Base-by-base conservation (phyloP, 2,329 filamentous ascomycete species). In the Trichoderma sp. region DNA sequence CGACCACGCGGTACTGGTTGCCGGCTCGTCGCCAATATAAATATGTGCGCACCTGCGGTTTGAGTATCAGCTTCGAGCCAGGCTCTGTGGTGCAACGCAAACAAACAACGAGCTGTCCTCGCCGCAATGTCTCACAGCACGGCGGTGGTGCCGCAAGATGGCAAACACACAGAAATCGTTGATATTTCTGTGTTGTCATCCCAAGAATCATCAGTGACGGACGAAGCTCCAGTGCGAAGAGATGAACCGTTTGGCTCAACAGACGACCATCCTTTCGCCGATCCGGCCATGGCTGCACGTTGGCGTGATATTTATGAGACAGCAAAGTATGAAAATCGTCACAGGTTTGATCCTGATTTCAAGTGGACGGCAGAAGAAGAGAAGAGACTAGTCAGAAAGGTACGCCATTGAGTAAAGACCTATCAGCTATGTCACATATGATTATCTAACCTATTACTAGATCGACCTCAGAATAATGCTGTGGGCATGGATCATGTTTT, bases 281-380 rank as follows among this genome's bases (percentile, higher is more conserved):
- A 87, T 59, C 81, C 84, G 2, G 78, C 79, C 3, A 77, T 84
- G 2, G 84, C 85, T 1, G 81, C 84, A n/a, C 81, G 85, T 71
- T 88, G 85, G 82, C 78, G 80, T 2, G 76, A 77, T 5, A 73
- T 87, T 5, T 88, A 88, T 69, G 84, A 88, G 70, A 82, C 83
- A 7, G 84, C 85, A 1, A 70, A 76, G 0, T 90, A 89, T 71
- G 87, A 90, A 76, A 87, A 88, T 19, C 78, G 82, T 1, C 87
- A 89, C 75, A 80, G 86, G 59, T 89, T 84, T 73, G 86, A 89
- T 71, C 86, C 86, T 0, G 74, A 79, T 1, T 86, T 84, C 54
- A 78, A 82, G 54, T 90, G 87, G 87, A 83, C 83, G 2, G 76
- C 80, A 12, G 80, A 82, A 57, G 87, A 89, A 72, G 87, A 89